These are phyloP conservation scores for Hansenula lynferdii DNA, from an alignment of 1,139 yeast species.

Conservation along the genomic window DNA sequence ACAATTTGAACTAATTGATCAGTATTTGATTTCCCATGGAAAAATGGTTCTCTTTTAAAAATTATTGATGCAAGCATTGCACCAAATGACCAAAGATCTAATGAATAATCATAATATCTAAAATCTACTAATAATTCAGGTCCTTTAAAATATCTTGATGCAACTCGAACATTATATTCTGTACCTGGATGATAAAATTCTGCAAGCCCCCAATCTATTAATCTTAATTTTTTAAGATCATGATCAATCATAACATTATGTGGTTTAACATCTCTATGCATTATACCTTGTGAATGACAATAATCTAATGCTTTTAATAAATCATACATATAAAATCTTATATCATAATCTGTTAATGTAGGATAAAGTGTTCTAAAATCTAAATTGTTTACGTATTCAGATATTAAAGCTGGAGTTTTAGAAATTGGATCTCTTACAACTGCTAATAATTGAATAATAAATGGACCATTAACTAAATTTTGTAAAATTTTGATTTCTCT, in stretches of 20 bases:
- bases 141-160: slow-evolving; percentile 77
- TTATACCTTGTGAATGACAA: slow-evolving; percentile 79
- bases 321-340: slow-evolving; percentile 67
- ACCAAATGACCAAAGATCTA: slow-evolving; percentile 81
- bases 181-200: slow-evolving; percentile 77
- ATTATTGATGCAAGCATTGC: slow-evolving; percentile 76
- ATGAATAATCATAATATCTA: slow-evolving; percentile 72
- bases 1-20: slow-evolving; percentile 80
- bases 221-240: slow-evolving; percentile 49
- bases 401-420: slow-evolving; percentile 71
- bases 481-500: slow-evolving; percentile 74
- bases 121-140: slow-evolving; percentile 73
- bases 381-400: slow-evolving; percentile 65
- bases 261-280: slow-evolving; percentile 82
- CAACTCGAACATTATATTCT: slow-evolving; percentile 77
- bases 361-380: slow-evolving; percentile 74
- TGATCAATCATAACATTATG: slow-evolving; percentile 86
- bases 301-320: slow-evolving; percentile 67
- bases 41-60: slow-evolving; percentile 73
- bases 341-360: slow-evolving; percentile 54
- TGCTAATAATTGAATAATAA: slow-evolving; percentile 62
- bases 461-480: slow-evolving; percentile 72
- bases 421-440: slow-evolving; percentile 72
- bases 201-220: slow-evolving; percentile 84
- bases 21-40: slow-evolving; percentile 73